Evolutionary conservation across 2,329 filamentous ascomycete genomes (phyloP).

Genomic region (Ophiostoma quercus): DNA sequence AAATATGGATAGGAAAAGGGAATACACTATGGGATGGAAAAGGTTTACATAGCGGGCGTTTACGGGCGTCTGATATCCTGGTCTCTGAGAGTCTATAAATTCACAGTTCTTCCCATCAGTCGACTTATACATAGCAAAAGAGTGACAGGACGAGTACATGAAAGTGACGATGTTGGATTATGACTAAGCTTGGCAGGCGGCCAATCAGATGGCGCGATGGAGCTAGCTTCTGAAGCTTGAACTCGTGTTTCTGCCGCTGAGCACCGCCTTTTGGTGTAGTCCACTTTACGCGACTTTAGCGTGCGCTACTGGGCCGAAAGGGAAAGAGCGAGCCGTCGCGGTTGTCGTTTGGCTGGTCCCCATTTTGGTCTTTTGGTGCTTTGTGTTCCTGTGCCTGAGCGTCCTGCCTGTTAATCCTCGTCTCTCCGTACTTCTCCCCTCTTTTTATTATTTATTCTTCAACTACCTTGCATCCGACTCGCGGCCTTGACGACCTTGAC

Average conservation of each 20-base stretch:
- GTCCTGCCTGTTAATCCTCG: not conserved
- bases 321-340: conserved; percentile 20
- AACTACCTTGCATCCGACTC: not conserved
- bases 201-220: conserved; percentile 18
- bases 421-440: conserved; percentile 8
- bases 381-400: not conserved
- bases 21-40: not conserved
- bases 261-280: conserved; percentile 17
- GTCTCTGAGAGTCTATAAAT: not conserved
- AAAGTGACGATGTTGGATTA: not conserved
- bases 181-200: not conserved
- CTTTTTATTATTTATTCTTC: not conserved
- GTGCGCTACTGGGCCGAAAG: conserved; percentile 7
- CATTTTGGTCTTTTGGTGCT: not conserved
- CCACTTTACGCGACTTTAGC: conserved; percentile 26
- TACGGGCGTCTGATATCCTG: not conserved
- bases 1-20: conserved; percentile 4
- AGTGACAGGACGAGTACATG: not conserved
- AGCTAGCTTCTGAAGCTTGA: conserved; percentile 14
- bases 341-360: not conserved
- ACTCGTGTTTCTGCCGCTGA: conserved; percentile 20
- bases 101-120: not conserved
- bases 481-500: not conserved
- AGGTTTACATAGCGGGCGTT: not conserved
- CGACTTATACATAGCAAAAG: not conserved